phyloP scores from a whole-genome alignment of 495 filamentous ascomycete species.

The Xylaria telfairii region DNA sequence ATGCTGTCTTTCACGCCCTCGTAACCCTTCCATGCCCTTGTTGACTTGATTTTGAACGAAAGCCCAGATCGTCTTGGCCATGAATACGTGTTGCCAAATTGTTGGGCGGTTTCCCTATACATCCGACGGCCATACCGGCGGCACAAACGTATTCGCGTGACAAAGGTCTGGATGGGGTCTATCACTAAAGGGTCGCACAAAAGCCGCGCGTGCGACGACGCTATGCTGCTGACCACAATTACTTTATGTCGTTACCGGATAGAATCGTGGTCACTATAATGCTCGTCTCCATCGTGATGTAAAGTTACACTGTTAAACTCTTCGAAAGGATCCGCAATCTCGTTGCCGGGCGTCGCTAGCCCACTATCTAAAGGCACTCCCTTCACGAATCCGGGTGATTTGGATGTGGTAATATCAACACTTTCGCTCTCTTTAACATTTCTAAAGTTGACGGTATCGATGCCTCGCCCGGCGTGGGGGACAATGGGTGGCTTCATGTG shows the following conservation, averaged over 20 bases:
- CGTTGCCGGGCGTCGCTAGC: conserved; percentile 81
- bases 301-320: conserved; percentile 99
- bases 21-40: conserved; percentile 10
- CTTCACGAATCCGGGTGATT: conserved; percentile 56
- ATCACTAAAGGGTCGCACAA: not conserved
- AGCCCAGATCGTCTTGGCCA: not conserved
- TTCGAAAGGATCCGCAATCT: conserved; percentile 92
- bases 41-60: not conserved
- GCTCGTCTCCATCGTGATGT: conserved; percentile 90
- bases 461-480: conserved; percentile 86
- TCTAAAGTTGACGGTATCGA: conserved; percentile 95
- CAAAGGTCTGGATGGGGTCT: not conserved
- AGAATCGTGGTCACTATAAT: conserved; percentile 36
- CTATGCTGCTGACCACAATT: not conserved
- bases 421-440: conserved; percentile 97
- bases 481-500: conserved; percentile 99
- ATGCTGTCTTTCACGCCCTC: conserved; percentile 19
- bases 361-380: conserved; percentile 87
- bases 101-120: conserved; percentile 1
- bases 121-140: conserved; percentile 12
- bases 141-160: conserved; percentile 12
- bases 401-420: conserved; percentile 82
- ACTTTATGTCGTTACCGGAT: conserved; percentile 34
- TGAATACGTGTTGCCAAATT: not conserved
- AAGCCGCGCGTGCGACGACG: not conserved